phyloP scores from a whole-genome alignment of 2,329 filamentous ascomycete genomes.

The Sarocladium strictum region DNA sequence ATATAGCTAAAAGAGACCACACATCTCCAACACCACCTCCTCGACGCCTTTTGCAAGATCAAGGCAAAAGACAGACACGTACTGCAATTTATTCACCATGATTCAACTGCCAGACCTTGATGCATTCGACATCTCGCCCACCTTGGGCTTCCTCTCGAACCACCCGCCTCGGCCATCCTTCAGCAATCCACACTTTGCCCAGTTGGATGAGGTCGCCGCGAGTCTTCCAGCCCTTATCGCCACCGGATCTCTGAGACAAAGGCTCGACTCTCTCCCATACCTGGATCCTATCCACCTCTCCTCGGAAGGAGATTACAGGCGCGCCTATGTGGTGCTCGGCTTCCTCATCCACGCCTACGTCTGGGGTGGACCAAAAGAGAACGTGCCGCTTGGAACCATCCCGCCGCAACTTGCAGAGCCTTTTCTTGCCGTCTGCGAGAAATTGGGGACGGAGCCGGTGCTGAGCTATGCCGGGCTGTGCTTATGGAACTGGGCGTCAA shows the following conservation, averaged over 20 bases:
- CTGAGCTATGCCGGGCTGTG: slow-evolving; percentile 16
- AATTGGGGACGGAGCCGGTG: slow-evolving; percentile 13
- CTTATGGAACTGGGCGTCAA: slow-evolving; percentile 15
- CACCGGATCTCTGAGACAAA: slow-evolving; percentile 5
- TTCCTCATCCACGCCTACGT: slow-evolving; percentile 15
- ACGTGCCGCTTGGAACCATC: slow-evolving; percentile 8
- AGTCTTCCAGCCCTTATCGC: slow-evolving; percentile 8
- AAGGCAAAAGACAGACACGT: neutral
- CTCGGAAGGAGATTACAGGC: slow-evolving; percentile 12
- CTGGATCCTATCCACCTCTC: slow-evolving; percentile 8
- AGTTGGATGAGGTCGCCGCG: slow-evolving; percentile 11
- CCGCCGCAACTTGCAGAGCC: slow-evolving; percentile 16
- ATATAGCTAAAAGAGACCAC: neutral
- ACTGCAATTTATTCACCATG: neutral
- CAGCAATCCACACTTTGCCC: slow-evolving; percentile 31
- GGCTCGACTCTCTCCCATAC: slow-evolving; percentile 10
- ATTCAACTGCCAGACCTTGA: slow-evolving; percentile 20
- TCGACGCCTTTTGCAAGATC: neutral
- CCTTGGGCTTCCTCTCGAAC: slow-evolving; percentile 20
- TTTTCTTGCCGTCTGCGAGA: slow-evolving; percentile 15
- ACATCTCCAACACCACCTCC: neutral
- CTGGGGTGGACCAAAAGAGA: slow-evolving; percentile 12
- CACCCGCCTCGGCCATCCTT: slow-evolving; percentile 38
- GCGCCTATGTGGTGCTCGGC: slow-evolving; percentile 15
- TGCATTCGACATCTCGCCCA: slow-evolving; percentile 18